Base-by-base conservation (phyloP, 805 yeast genomes). In the Pichia rugopelliculosa region DNA sequence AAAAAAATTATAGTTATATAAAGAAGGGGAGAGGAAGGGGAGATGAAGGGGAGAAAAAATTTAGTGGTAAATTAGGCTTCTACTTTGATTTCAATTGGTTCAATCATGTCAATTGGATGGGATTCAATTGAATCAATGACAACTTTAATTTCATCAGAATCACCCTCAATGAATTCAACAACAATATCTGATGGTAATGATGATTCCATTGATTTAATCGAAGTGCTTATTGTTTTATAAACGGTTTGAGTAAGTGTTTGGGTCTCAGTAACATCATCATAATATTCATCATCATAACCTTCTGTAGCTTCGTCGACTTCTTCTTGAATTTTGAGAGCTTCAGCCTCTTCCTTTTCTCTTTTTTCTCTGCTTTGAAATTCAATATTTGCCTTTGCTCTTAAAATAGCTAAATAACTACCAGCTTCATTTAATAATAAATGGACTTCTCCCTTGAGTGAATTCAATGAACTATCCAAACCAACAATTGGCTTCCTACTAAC, bases 331-430 rank as follows among this genome's bases (percentile, higher is more conserved):
- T 57, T 61, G 54, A 72, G 18, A 3, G 39, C 17, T 41, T 36
- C 20, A 9, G 12, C 15, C 13, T 52, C 55, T 49, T 58, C 61
- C 37, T 59, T 60, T 56, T 71, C 80, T 33, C 57, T 63, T 42
- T 64, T 68, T 57, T 79, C 82, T 53, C 83, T 74, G 33, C 60
- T 59, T 58, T 79, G 84, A 60, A 79, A 79, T 27, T 73, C 76
- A 38, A 79, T 45, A 55, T 79, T 79, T 18, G 82, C 82, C 57
- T 75, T 71, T 9, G 84, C 77, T 59, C 82, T 72, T 48, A 77
- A 61, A 30, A 79, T 70, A 27, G 77, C 74, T 51, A 81, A 66
- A 57, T 78, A 81, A 42, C 79, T 81, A 17, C 78, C 81, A 45
- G 80, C 75, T 57, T 85, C 93, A 41, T 76, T 72, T 26, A 74